Evolutionary conservation across 2,329 filamentous ascomycete genomes (phyloP).

Genomic region (Pseudocercospora cruenta): DNA sequence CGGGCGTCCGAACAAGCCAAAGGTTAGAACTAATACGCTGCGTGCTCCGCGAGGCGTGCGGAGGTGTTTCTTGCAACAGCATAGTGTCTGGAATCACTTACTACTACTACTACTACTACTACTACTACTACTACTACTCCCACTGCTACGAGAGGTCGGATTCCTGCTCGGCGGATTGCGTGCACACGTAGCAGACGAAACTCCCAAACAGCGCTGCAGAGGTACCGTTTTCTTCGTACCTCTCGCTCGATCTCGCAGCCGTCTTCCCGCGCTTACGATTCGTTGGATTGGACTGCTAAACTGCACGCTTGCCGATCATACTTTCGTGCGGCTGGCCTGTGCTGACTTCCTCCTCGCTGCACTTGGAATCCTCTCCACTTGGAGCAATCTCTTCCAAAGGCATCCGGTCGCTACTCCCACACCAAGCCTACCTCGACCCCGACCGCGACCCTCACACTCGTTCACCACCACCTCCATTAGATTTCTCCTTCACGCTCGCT

Average conservation of each 20-base stretch:
- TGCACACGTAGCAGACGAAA: too few relatives aligned
- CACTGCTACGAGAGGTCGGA: too few relatives aligned
- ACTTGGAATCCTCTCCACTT: neutral
- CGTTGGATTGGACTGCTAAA: too few relatives aligned
- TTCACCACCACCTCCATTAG: conserved; percentile 1
- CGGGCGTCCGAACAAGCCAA: neutral
- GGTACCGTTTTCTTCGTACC: too few relatives aligned
- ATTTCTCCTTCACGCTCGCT: conserved; percentile 10
- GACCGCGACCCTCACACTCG: conserved; percentile 7
- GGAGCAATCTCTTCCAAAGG: neutral
- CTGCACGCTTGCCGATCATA: neutral
- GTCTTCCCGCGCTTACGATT: neutral
- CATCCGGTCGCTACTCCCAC: neutral
- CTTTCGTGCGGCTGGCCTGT: neutral
- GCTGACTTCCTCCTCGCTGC: neutral
- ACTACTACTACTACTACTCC: too few relatives aligned
- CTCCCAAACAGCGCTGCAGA: too few relatives aligned
- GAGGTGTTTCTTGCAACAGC: neutral
- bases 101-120: too few relatives aligned
- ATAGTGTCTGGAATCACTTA: too few relatives aligned
- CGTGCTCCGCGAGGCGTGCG: too few relatives aligned
- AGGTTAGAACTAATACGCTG: neutral
- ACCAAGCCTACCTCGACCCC: conserved; percentile 12
- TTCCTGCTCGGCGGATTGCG: too few relatives aligned
- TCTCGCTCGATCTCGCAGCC: too few relatives aligned